These are phyloP conservation scores for Zoysia pacifica DNA, from an alignment of 176 grass and related monocot genomes.

Conservation along the genomic window DNA sequence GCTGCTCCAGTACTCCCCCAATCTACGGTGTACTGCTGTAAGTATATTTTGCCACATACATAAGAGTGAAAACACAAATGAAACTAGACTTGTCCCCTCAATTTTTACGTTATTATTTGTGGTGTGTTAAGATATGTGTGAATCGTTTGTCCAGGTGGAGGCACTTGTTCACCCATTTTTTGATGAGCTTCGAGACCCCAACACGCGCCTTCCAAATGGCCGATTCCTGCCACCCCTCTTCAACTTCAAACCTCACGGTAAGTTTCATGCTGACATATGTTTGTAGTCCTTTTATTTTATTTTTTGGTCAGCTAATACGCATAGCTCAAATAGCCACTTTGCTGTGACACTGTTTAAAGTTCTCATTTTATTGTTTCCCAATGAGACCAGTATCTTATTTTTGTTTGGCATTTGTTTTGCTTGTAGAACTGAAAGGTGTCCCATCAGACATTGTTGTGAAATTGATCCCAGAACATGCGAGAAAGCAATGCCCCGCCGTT, in stretches of 20 bases:
- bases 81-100: not conserved
- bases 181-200: constrained; percentile 77
- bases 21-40: constrained; percentile 73
- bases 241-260: constrained; percentile 79
- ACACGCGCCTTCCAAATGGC: constrained; percentile 64
- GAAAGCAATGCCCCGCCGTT: constrained; percentile 72
- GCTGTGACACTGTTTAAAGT: not conserved
- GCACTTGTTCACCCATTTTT: constrained; percentile 81
- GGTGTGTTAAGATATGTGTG: constrained; percentile 9
- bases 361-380: not conserved
- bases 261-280: not conserved
- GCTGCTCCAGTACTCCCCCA: constrained; percentile 77
- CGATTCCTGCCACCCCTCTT: constrained; percentile 73
- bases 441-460: constrained; percentile 57
- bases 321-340: not conserved
- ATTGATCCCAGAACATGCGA: constrained; percentile 89
- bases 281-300: not conserved
- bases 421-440: constrained; percentile 82
- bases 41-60: constrained; percentile 31
- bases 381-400: not conserved
- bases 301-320: not conserved
- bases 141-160: constrained; percentile 48
- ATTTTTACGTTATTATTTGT: not conserved
- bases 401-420: not conserved
- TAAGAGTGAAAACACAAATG: not conserved